phyloP scores from a whole-genome alignment of 2,329 filamentous ascomycete genomes.

The Penicillium sp. region DNA sequence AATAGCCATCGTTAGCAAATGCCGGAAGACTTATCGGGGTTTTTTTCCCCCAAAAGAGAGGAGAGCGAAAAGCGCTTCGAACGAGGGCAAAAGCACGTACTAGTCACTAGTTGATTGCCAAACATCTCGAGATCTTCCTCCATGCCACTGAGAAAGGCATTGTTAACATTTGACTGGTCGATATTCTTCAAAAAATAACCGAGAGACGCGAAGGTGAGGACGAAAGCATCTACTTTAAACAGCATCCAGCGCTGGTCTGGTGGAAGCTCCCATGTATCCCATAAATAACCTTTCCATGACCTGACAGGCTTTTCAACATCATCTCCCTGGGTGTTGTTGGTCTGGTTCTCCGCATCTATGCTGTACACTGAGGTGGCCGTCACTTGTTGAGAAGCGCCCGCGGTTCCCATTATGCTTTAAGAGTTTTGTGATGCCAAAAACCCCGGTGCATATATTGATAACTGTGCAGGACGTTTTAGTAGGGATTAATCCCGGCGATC shows the following conservation, averaged over 20 bases:
- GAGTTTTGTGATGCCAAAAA: neutral
- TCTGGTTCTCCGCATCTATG: constrained; percentile 1
- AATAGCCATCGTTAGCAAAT: neutral
- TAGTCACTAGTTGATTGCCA: constrained; percentile 38
- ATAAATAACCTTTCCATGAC: constrained; percentile 24
- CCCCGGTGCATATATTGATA: neutral
- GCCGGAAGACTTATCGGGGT: too few species aligned
- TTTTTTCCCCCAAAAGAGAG: neutral
- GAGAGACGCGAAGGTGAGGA: constrained; percentile 29
- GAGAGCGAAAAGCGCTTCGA: neutral
- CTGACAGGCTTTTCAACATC: constrained; percentile 2
- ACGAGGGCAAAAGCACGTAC: constrained; percentile 5
- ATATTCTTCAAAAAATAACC: constrained; percentile 35
- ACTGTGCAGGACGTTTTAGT: neutral
- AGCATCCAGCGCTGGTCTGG: constrained; percentile 26
- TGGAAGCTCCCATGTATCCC: constrained; percentile 25
- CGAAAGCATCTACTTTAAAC: constrained; percentile 31
- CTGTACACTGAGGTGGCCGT: neutral
- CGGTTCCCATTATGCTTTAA: neutral
- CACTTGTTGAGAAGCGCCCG: neutral
- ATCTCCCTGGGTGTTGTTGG: neutral
- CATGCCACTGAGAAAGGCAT: constrained; percentile 43
- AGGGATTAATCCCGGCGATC: neutral
- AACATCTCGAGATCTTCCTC: constrained; percentile 37
- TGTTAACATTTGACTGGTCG: constrained; percentile 44